Conservation (phyloP, 139 green algal species). For the Picochlorum sp. region DNA sequence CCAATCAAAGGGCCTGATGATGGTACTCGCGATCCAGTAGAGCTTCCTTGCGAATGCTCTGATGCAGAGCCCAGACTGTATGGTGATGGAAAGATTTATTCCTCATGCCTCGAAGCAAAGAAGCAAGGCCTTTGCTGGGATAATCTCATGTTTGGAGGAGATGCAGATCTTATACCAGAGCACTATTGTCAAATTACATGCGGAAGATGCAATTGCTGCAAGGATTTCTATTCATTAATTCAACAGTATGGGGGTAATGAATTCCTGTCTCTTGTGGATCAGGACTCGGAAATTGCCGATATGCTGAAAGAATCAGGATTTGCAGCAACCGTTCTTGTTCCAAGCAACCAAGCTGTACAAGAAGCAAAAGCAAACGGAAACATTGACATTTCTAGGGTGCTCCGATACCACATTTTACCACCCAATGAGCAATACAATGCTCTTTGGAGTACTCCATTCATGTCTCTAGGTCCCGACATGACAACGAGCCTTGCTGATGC, state of each 20-base stretch:
- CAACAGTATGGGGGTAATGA: conserved; percentile 9
- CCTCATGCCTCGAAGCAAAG: conserved; percentile 16
- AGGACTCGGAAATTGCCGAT: conserved; percentile 21
- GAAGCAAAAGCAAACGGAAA: conserved; percentile 10
- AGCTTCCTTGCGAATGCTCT: conserved; percentile 23
- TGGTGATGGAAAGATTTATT: neutral
- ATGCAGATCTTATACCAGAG: conserved; percentile 23
- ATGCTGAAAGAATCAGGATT: conserved; percentile 30
- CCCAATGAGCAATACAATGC: conserved; percentile 25
- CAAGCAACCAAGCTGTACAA: conserved; percentile 30
- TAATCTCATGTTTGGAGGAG: conserved; percentile 23
- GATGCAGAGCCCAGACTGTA: conserved; percentile 20
- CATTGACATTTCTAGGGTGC: conserved; percentile 17
- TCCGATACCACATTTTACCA: conserved; percentile 42
- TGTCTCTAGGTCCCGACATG: conserved; percentile 25
- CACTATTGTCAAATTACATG: conserved; percentile 43
- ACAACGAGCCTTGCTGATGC: conserved; percentile 18
- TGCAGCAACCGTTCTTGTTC: conserved; percentile 34
- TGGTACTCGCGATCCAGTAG: neutral
- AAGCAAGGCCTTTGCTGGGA: conserved; percentile 16
- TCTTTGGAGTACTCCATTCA: conserved; percentile 38
- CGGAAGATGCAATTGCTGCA: conserved; percentile 30
- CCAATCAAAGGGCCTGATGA: neutral
- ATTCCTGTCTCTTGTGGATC: conserved; percentile 19
- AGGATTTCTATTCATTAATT: conserved; percentile 17